phyloP scores from a whole-genome alignment of 1,284 basidiomycete species.

The Apiotrichum brassicae region DNA sequence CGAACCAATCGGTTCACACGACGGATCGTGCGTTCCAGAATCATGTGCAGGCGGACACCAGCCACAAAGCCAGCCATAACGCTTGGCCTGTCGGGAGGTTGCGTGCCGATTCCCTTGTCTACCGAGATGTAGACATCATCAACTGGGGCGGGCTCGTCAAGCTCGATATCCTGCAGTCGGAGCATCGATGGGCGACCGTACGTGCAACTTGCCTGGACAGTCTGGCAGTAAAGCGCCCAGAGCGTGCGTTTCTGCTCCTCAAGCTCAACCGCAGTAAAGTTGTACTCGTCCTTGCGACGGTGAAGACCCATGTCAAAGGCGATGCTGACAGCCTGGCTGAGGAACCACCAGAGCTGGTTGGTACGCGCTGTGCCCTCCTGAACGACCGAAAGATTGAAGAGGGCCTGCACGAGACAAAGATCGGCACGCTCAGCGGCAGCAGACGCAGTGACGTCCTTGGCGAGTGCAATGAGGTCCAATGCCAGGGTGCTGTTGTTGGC shows the following conservation, averaged over 20 bases:
- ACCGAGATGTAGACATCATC: conserved; percentile 31
- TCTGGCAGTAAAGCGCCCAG: conserved; percentile 33
- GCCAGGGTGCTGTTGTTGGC: conserved; percentile 14
- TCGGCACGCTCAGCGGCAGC: conserved; percentile 25
- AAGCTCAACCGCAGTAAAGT: conserved; percentile 27
- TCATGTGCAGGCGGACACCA: conserved; percentile 29
- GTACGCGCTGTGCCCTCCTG: conserved; percentile 29
- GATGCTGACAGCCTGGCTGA: conserved; percentile 28
- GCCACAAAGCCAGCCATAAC: conserved; percentile 33
- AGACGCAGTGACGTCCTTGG: conserved; percentile 14
- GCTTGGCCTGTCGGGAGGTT: conserved; percentile 26
- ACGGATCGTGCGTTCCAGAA: conserved; percentile 26
- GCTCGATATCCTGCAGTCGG: conserved; percentile 23
- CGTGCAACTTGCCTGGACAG: conserved; percentile 29
- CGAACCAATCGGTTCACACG: conserved; percentile 23
- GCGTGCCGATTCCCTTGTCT: conserved; percentile 24
- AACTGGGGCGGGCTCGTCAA: conserved; percentile 29
- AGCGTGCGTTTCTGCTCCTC: conserved; percentile 31
- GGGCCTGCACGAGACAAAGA: conserved; percentile 28
- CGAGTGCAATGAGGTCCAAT: conserved; percentile 18
- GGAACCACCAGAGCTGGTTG: conserved; percentile 24
- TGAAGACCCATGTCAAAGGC: conserved; percentile 32
- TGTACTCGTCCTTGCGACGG: conserved; percentile 26
- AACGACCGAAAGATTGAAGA: conserved; percentile 31
- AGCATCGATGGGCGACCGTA: conserved; percentile 31